A percentile compares a stretch with the other conserved stretches of the same genome.
These are phyloP conservation scores for Rubroshorea leprosula DNA, from an alignment of 345 rosid genomes.

Conservation along the genomic window DNA sequence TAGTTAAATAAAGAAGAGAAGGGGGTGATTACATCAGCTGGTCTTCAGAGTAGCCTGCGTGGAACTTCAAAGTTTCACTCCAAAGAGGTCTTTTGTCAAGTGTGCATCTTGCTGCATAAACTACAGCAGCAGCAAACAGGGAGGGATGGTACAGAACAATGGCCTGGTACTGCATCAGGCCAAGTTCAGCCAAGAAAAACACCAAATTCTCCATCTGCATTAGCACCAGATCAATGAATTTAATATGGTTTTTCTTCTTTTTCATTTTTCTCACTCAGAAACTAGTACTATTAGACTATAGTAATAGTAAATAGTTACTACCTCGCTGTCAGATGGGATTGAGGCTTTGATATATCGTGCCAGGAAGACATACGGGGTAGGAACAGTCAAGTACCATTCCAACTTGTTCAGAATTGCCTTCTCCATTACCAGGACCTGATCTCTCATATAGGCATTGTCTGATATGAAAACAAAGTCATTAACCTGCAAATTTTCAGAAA, in stretches of 20 bases:
- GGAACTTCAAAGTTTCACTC: constrained; percentile 63
- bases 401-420: constrained; percentile 63
- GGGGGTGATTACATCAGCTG: constrained; percentile 53
- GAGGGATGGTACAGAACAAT: constrained; percentile 45
- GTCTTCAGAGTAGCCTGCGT: constrained; percentile 64
- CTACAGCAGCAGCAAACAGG: constrained; percentile 80
- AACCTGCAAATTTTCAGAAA: constrained; percentile 31
- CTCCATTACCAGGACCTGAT: constrained; percentile 77
- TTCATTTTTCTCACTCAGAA: not conserved
- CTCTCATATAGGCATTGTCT: constrained; percentile 69
- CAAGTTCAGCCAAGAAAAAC: constrained; percentile 65
- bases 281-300: too few relatives aligned
- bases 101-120: constrained; percentile 81
- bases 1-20: not conserved
- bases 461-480: constrained; percentile 82
- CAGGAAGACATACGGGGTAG: constrained; percentile 83
- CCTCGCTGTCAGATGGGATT: constrained; percentile 45
- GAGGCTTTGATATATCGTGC: constrained; percentile 78
- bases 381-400: constrained; percentile 80
- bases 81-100: constrained; percentile 57
- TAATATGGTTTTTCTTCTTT: not conserved
- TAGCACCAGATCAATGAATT: not conserved
- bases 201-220: constrained; percentile 70
- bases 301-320: constrained; percentile 3
- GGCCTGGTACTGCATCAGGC: constrained; percentile 58